These are phyloP conservation scores for Nothomitra cinnamomea DNA, from an alignment of 2,329 filamentous ascomycete genomes.

Conservation along the genomic window DNA sequence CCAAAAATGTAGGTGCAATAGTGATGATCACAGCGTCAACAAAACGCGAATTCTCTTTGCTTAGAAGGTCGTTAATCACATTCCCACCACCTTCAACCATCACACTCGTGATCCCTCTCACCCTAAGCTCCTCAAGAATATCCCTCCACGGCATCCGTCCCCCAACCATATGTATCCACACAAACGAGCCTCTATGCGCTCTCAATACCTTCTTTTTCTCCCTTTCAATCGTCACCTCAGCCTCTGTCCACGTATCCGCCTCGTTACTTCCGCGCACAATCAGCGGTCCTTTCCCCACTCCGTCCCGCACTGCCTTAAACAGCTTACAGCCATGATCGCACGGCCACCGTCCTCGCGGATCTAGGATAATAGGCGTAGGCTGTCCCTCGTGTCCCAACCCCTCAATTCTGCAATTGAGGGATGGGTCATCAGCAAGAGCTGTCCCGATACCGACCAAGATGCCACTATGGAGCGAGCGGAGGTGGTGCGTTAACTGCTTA, in stretches of 20 bases:
- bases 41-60: slow-evolving; percentile 38
- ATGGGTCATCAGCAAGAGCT: slow-evolving; percentile 68
- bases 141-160: slow-evolving; percentile 43
- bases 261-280: slow-evolving; percentile 37
- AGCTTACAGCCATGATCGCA: slow-evolving; percentile 44
- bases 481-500: slow-evolving; percentile 85
- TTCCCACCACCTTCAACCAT: slow-evolving; percentile 84
- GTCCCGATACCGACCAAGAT: slow-evolving; percentile 78
- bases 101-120: slow-evolving; percentile 51
- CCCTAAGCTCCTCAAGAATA: slow-evolving; percentile 40
- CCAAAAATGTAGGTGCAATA: slow-evolving; percentile 81
- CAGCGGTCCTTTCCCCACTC: slow-evolving; percentile 56
- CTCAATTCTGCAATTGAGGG: slow-evolving; percentile 62
- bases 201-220: slow-evolving; percentile 18
- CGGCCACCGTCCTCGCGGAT: slow-evolving; percentile 61
- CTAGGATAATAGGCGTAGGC: slow-evolving; percentile 67
- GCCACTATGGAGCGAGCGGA: slow-evolving; percentile 66
- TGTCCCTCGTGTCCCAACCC: slow-evolving; percentile 39
- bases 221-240: slow-evolving; percentile 13
- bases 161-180: slow-evolving; percentile 9
- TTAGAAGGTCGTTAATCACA: slow-evolving; percentile 70
- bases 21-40: slow-evolving; percentile 73
- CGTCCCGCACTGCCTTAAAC: slow-evolving; percentile 43
- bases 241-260: slow-evolving; percentile 22
- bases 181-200: not conserved